These are phyloP conservation scores for Citrus glauca DNA, from an alignment of 345 rosid genomes.

Conservation along the genomic window DNA sequence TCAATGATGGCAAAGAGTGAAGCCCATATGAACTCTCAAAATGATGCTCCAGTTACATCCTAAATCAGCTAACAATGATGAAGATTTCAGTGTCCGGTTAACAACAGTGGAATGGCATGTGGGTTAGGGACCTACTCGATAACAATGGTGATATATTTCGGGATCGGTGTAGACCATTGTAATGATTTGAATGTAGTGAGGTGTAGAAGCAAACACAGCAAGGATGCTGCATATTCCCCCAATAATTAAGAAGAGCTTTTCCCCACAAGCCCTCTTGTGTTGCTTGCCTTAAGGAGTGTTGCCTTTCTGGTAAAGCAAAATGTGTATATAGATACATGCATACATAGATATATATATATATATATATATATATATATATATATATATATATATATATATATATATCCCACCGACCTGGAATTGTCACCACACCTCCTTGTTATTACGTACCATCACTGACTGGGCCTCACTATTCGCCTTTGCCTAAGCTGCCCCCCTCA, in stretches of 20 bases:
- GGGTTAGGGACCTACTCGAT: conserved; percentile 15
- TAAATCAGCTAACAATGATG: conserved; percentile 36
- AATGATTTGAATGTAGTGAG: conserved; percentile 47
- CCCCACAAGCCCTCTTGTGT: conserved; percentile 12
- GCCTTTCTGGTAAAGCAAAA: conserved; percentile 25
- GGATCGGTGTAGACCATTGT: conserved; percentile 21
- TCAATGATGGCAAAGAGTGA: conserved; percentile 32
- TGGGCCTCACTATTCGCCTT: conserved; percentile 4
- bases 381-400: conserved; percentile 1
- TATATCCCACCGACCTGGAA: conserved; percentile 27
- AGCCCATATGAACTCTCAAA: conserved; percentile 5
- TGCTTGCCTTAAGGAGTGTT: conserved; percentile 1
- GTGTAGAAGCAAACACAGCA: conserved; percentile 57
- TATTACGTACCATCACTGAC: neutral
- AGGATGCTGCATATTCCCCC: conserved; percentile 37
- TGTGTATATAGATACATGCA: neutral
- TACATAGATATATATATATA: no score
- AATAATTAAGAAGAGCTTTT: conserved; percentile 25
- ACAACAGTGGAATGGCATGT: conserved; percentile 22
- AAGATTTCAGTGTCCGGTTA: conserved; percentile 26
- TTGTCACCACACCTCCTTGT: conserved; percentile 20
- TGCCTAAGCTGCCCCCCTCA: conserved; percentile 1
- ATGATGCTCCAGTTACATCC: conserved; percentile 14
- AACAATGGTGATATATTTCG: neutral
- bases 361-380: no score